Conservation (phyloP, 1,139 yeast genomes). For the Meyerozyma guilliermondii region DNA sequence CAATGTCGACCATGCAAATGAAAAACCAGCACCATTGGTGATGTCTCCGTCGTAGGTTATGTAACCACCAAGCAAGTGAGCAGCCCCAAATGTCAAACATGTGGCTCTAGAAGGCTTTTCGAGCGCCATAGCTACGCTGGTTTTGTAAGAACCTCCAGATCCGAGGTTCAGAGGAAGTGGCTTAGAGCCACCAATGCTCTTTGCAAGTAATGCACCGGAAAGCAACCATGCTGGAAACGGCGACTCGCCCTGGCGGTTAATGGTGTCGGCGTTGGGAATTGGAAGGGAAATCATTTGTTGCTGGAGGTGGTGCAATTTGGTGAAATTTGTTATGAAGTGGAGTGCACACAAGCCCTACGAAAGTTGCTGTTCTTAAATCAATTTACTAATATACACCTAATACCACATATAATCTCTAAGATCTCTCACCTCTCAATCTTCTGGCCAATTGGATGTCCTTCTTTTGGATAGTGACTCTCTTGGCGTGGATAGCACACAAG, state of each 20-base stretch:
- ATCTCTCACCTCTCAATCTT: conserved; percentile 77
- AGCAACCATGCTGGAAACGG: conserved; percentile 53
- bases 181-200: conserved; percentile 33
- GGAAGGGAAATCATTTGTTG: not conserved
- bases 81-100: conserved; percentile 10
- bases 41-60: conserved; percentile 78
- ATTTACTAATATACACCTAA: conserved; percentile 11
- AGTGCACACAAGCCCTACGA: not conserved
- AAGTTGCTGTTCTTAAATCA: conserved; percentile 3
- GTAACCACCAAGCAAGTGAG: conserved; percentile 66
- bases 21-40: conserved; percentile 82
- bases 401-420: conserved; percentile 10
- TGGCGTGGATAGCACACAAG: conserved; percentile 98
- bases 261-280: not conserved
- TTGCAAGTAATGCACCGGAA: conserved; percentile 33
- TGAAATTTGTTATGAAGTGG: not conserved
- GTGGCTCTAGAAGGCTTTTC: conserved; percentile 9
- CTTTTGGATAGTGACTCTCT: conserved; percentile 89
- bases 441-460: conserved; percentile 51
- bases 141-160: conserved; percentile 9
- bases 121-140: conserved; percentile 8
- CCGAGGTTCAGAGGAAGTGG: conserved; percentile 15
- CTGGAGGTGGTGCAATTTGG: not conserved
- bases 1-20: conserved; percentile 80
- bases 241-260: conserved; percentile 13